Evolutionary conservation across 768 basidiomycete species (phyloP), one percentile per base, ranked within the genome.

Genomic region (Rhizopogon sp.): DNA sequence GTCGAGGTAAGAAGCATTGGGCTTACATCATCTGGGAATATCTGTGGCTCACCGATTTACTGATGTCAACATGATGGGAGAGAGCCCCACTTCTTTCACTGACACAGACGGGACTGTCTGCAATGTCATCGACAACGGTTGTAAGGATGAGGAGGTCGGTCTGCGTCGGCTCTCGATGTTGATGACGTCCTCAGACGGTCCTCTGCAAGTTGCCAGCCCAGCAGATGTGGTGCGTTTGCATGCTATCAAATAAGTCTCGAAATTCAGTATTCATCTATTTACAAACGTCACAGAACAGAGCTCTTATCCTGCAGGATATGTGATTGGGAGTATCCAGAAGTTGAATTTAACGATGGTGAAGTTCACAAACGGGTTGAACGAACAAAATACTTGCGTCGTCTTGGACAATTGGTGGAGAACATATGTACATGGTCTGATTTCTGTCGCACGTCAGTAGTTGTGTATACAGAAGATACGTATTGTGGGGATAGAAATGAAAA

Each of bases 21-120:
- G n/a, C n/a, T n/a, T n/a, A n/a, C n/a, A n/a, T n/a, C n/a, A n/a
- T n/a, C n/a, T n/a, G n/a, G n/a, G n/a, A n/a, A n/a, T n/a, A n/a
- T n/a, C n/a, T n/a, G n/a, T n/a, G n/a, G n/a, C n/a, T n/a, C n/a
- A n/a, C n/a, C n/a, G n/a, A n/a, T n/a, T n/a, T n/a, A n/a, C n/a
- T n/a, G n/a, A n/a, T n/a, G n/a, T n/a, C 60, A 96, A 95, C 94
- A 64, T 98, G 89, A 66, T 97, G 90, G 72, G 98, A 98, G 25
- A 99, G 71, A 50, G 88, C 80, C 56, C 1, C 97, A 97, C 64
- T 98, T 93, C 47, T 80, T 85, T 95, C 96, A 99, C 67, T 96
- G 95, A 74, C 98, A 98, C n/a, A 91, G 88, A 55, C 87, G 79
- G 73, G 98, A 99, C 68, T 99, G 97, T 98, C 35, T 83, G 80